Evolutionary conservation across 2,329 filamentous ascomycete genomes (phyloP).

Genomic region (Didymella lethalis): DNA sequence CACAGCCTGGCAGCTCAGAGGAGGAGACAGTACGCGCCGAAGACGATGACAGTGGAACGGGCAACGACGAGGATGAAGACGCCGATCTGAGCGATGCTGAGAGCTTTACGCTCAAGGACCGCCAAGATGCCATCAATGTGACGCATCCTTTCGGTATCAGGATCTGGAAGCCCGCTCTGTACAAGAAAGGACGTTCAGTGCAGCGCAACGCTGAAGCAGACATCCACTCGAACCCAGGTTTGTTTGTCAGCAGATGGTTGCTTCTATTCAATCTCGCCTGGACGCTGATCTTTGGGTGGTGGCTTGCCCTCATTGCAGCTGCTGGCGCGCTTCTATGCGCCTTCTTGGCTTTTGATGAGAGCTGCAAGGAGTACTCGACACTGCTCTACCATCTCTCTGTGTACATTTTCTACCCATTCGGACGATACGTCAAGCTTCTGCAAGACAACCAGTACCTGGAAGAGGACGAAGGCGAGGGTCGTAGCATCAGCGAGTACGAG

Average conservation of each 20-base stretch:
- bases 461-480: conserved; percentile 93
- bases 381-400: conserved; percentile 83
- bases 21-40: conserved; percentile 50
- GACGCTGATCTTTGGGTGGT: conserved; percentile 95
- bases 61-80: conserved; percentile 65
- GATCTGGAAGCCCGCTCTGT: conserved; percentile 97
- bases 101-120: conserved; percentile 96
- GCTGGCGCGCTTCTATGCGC: conserved; percentile 80
- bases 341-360: conserved; percentile 76
- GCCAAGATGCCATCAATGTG: conserved; percentile 97
- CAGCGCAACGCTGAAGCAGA: conserved; percentile 96
- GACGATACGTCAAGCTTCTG: conserved; percentile 91
- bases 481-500: conserved; percentile 98
- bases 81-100: conserved; percentile 86
- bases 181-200: conserved; percentile 97
- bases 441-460: conserved; percentile 94
- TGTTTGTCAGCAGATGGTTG: conserved; percentile 83
- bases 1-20: conserved; percentile 41
- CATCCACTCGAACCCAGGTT: conserved; percentile 93
- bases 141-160: conserved; percentile 98
- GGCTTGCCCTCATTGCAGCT: conserved; percentile 81
- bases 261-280: conserved; percentile 88
- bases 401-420: conserved; percentile 96
- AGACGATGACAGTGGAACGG: conserved; percentile 58
- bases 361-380: conserved; percentile 83